Evolutionary conservation across 495 filamentous ascomycete genomes (phyloP), one percentile per base, ranked within the genome.

Genomic region (Penicillium parvum): DNA sequence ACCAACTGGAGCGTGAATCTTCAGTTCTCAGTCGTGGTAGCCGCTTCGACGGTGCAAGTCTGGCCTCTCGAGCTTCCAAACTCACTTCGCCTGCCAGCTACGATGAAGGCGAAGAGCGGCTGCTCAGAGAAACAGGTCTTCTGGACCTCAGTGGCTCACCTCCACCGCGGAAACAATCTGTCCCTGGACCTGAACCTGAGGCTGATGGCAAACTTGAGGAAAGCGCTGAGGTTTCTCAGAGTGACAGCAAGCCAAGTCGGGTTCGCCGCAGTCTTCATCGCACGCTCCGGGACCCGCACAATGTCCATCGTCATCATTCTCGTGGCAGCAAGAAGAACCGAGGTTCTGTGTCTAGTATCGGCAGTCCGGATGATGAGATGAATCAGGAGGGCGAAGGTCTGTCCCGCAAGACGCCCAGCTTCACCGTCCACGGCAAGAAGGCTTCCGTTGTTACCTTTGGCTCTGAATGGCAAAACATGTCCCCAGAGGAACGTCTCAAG

Each of bases 381-480:
- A 37, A 43, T 16, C 71, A 17, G 50, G 67, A 79, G 34, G 72
- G 70, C 10, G 88, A 90, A 60, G 78, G 82, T 7, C 74, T 98
- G 7, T 65, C 83, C 10, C 78, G 92, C 12, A 85, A 84, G 18
- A 79, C 83, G 8, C 87, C 88, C 8, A 94, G 85, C 50, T 97
- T 98, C 60, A 95, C 88, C 4, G 83, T 98, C 4, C 92, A 98
- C 57, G 92, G 92, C 40, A 98, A 98, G 71, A 97, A 98, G 63
- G 92, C 92, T 2, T 95, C 88, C 0, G 85, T 98, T 36, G 83
- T 98, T 45, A 95, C 87, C 19, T 95, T 98, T 62, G 90, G 90
- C 6, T 83, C 81, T 26, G 94, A 96, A 51, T 85, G 94, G 74
- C 83, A 92, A 54, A 83, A 76, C 52, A 83, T 92, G 65, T 77